These are phyloP conservation scores for Xerocomellus dryophilus DNA, from an alignment of 768 basidiomycete species.

Conservation along the genomic window DNA sequence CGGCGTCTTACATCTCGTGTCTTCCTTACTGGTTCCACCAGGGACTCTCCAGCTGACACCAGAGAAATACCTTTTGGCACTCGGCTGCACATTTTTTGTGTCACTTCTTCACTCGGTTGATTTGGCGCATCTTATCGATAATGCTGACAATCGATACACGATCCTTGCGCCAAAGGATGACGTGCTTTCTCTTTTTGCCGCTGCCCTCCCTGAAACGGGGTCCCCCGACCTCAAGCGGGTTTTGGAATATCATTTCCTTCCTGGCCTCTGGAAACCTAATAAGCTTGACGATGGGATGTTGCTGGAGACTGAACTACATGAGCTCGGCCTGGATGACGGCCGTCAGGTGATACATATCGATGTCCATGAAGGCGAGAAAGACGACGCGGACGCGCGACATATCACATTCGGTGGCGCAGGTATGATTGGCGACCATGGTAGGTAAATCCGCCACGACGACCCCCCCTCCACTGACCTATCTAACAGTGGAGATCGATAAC, in stretches of 20 bases:
- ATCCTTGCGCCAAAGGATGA: conserved; percentile 92
- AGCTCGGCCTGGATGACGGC: conserved; percentile 65
- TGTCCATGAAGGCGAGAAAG: conserved; percentile 51
- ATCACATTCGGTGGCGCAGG: conserved; percentile 83
- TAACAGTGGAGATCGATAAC: conserved; percentile 66
- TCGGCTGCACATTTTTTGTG: conserved; percentile 91
- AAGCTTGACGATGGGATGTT: conserved; percentile 74
- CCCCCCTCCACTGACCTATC: conserved; percentile 6
- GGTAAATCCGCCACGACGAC: conserved; percentile 25
- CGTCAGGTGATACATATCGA: conserved; percentile 69
- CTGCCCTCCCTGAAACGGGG: conserved; percentile 59
- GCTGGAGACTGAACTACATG: conserved; percentile 74
- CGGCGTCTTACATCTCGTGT: conserved; percentile 90
- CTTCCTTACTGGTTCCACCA: conserved; percentile 74
- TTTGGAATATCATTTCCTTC: conserved; percentile 88
- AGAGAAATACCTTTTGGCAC: conserved; percentile 89
- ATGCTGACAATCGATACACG: conserved; percentile 68
- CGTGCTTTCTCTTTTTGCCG: conserved; percentile 59
- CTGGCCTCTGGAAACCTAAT: conserved; percentile 67
- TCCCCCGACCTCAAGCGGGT: conserved; percentile 67
- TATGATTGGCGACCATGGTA: conserved; percentile 74
- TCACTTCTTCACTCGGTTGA: conserved; percentile 82
- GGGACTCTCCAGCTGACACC: conserved; percentile 79
- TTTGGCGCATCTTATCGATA: conserved; percentile 67
- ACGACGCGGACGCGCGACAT: conserved; percentile 44